Evolutionary conservation across 2,329 filamentous ascomycete species (phyloP), one percentile per base, ranked within the genome.

Genomic region (Ophiocordyceps camponoti-leonardi): DNA sequence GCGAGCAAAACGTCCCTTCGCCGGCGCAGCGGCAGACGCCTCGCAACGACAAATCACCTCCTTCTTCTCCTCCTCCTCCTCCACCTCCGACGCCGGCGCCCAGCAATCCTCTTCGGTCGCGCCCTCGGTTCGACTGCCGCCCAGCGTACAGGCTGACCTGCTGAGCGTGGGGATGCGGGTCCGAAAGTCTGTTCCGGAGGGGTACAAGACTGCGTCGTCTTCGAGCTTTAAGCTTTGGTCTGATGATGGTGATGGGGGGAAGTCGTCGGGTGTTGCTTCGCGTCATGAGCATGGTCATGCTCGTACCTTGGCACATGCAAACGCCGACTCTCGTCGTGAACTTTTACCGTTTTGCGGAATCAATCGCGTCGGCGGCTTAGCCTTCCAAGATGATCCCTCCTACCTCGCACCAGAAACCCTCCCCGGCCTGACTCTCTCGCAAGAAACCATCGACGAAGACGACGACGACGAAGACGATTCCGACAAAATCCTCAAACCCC

Each of bases 91-190:
- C 37, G 40, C 26, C 61, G 71, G 23, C 7, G 16, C 31, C 16
- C 44, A 66, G 28, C 44, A 66, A 26, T 62, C 57, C 28, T 47
- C 30, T 45, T 52, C 6, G 30, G 56, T 54, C 16, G 53, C 57
- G 40, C 18, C 49, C 22, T 44, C 67, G 16, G 75, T 77, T 4
- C 54, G 60, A 4, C 68, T 88, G 14, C 79, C 85, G 1, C 62
- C 71, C 22, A 69, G 69, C 8, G 71, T 93, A 30, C 86, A 94
- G 62, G 73, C 87, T 33, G 83, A 83, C 50, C 79, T 96, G n/a
- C 71, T 95, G 40, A 85, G 75, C 55, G 90, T 96, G 51, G 90
- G 90, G 55, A 95, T 95, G 87, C 81, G 90, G 22, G 75, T 96
- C 44, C 83, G 90, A 58, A 96, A 96, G 67, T 84, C 84, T 12